Conservation (phyloP, 2,329 filamentous ascomycete genomes). For the Ophiostoma quercus region DNA sequence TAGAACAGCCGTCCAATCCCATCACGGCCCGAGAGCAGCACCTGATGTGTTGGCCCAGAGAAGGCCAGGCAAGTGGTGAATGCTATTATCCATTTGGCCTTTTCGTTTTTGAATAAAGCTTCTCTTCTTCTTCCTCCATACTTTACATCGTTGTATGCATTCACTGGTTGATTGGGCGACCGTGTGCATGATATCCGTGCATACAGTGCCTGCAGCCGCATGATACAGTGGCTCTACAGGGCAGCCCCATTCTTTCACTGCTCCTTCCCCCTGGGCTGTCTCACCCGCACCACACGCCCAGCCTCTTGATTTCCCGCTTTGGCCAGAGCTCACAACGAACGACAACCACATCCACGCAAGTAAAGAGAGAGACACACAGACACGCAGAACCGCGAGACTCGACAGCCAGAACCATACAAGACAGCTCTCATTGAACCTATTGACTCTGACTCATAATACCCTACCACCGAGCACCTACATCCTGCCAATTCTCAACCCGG, state of each 20-base stretch:
- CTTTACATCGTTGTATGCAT: not conserved
- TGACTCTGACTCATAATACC: not conserved
- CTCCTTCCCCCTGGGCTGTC: conserved; percentile 14
- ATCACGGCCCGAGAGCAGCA: not conserved
- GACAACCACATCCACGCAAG: not conserved
- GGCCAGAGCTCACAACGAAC: not conserved
- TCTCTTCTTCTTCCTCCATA: no score
- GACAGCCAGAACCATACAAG: not conserved
- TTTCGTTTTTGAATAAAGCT: no score
- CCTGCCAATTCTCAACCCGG: not conserved
- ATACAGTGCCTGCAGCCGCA: not conserved
- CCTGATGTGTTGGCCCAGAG: not conserved
- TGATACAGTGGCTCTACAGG: conserved; percentile 12
- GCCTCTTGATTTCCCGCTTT: conserved; percentile 35
- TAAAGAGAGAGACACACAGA: not conserved
- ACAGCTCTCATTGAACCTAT: not conserved
- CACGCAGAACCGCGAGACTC: not conserved
- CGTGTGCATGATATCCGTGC: not conserved
- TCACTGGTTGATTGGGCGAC: conserved; percentile 8
- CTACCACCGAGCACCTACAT: not conserved
- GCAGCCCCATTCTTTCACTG: conserved; percentile 2
- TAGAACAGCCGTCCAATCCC: not conserved
- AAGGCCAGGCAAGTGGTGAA: not conserved
- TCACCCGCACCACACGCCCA: conserved; percentile 28
- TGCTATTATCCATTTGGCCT: not conserved